Evolutionary conservation across 2,329 filamentous ascomycete species (phyloP).

Genomic region (Colletotrichum sp.): DNA sequence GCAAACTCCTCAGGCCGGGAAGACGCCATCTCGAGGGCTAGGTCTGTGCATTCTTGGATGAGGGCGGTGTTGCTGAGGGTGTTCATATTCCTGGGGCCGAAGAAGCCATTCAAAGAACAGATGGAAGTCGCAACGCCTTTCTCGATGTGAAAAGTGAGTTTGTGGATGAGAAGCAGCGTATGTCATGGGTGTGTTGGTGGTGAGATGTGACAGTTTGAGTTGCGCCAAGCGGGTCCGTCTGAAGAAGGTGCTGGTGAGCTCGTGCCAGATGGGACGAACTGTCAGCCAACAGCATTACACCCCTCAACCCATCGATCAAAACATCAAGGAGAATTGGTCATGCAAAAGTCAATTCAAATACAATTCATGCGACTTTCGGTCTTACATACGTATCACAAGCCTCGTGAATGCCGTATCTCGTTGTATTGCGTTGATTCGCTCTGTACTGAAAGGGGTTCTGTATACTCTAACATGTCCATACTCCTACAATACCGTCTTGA

Average conservation of each 20-base stretch:
- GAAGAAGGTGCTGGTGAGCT: background rate
- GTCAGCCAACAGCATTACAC: background rate
- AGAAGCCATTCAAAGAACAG: fast-evolving
- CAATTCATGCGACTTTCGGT: background rate
- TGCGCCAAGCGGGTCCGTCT: constrained; percentile 9
- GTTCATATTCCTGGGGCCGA: background rate
- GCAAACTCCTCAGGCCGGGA: background rate
- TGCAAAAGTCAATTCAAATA: background rate
- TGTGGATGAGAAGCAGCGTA: background rate
- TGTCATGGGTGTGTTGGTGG: background rate
- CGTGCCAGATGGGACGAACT: background rate
- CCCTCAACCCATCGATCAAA: background rate
- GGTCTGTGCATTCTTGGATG: background rate
- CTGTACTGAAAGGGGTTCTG: constrained; percentile 8
- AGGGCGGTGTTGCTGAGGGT: background rate
- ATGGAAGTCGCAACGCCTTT: fast-evolving
- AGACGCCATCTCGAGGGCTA: background rate
- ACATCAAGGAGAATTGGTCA: background rate
- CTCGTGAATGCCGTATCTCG: background rate
- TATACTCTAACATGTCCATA: constrained; percentile 75
- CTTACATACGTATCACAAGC: background rate
- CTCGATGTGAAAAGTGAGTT: background rate
- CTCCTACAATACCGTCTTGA: constrained; percentile 84
- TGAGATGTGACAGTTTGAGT: background rate
- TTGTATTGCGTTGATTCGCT: constrained; percentile 15